Evolutionary conservation across 176 grass and related monocot species (phyloP).

Genomic region (Rhynchospora breviuscula): DNA sequence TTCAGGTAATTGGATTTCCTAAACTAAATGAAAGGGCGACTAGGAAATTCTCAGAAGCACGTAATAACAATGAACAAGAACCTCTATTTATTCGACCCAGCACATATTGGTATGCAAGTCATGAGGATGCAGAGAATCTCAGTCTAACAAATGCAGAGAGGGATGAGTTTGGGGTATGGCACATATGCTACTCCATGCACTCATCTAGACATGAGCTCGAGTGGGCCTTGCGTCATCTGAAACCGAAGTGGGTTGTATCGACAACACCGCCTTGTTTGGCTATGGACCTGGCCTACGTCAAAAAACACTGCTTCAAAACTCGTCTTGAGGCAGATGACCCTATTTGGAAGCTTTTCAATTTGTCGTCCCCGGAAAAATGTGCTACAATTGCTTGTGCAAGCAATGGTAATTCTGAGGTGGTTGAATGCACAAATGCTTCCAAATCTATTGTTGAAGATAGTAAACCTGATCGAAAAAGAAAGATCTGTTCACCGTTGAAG

Average conservation of each 20-base stretch:
- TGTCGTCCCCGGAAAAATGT: background rate
- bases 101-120: slow-evolving; percentile 47
- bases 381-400: background rate
- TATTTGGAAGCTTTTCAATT: slow-evolving; percentile 54
- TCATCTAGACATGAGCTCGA: slow-evolving; percentile 61
- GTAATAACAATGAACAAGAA: slow-evolving; percentile 29
- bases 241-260: slow-evolving; percentile 67
- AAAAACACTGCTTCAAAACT: slow-evolving; percentile 55
- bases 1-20: slow-evolving; percentile 44
- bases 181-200: slow-evolving; percentile 61
- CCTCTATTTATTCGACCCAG: slow-evolving; percentile 60
- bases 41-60: slow-evolving; percentile 34
- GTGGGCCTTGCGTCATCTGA: slow-evolving; percentile 35
- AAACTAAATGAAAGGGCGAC: slow-evolving; percentile 30
- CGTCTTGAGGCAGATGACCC: slow-evolving; percentile 38
- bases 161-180: slow-evolving; percentile 66
- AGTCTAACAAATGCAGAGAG: slow-evolving; percentile 29
- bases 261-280: slow-evolving; percentile 55
- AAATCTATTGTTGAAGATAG: background rate
- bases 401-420: background rate
- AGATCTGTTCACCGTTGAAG: slow-evolving; percentile 21
- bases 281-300: slow-evolving; percentile 60
- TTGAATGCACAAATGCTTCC: background rate
- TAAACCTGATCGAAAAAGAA: background rate
- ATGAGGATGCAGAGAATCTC: slow-evolving; percentile 13